Base-by-base conservation (phyloP, 2,329 filamentous ascomycete species). In the Claviceps sp. region DNA sequence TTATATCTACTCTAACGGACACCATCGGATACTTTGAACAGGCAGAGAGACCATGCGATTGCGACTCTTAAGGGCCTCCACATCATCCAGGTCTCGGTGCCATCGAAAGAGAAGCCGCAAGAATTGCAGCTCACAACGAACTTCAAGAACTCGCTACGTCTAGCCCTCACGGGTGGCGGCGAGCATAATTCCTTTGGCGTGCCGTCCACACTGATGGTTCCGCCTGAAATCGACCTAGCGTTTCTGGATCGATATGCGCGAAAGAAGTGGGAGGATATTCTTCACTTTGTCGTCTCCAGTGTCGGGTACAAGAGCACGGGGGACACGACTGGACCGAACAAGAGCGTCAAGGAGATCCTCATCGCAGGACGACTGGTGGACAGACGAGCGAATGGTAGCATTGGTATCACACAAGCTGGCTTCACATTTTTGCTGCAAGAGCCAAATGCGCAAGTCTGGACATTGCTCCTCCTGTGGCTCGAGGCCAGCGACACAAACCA, bases 371-470 rank as follows among this genome's bases (percentile, higher is more conserved):
- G 85, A 50, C 79, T 97, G 8, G 89, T 98, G 20, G 83, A 88
- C 63, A 69, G 72, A 41, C 69, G 72, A 2, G 71, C 73, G 13
- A 78, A 84, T 7, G 80, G 79, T 44, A 94, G 70, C 51, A 76
- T 88, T 9, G 81, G 79, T 51, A 98, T 98, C 61, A 98, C 93
- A 0, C 84, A 95, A 63, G 82, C 87, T 2, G 93, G 93, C 7
- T 98, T 98, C 65, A 90, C 88, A 0, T 98, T 98, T 62, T 74
- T 98, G 52, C 75, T 98, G 8, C 91, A 97, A 62, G 91, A 96
- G 63, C 85, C 91, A 54, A 97, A 96, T 65, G 89, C 91, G 0
- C 93, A 98, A 67, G 89, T 98, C 38, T 98, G 93, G 93, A 93
- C 89, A 26, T 74, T 98, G 47, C 75, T 98, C 38, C 84, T 98